A percentile compares a stretch with the other conserved stretches of the same genome.
These are phyloP conservation scores for Flaveria brownii DNA, from an alignment of 129 eudicot species.

Conservation along the genomic window DNA sequence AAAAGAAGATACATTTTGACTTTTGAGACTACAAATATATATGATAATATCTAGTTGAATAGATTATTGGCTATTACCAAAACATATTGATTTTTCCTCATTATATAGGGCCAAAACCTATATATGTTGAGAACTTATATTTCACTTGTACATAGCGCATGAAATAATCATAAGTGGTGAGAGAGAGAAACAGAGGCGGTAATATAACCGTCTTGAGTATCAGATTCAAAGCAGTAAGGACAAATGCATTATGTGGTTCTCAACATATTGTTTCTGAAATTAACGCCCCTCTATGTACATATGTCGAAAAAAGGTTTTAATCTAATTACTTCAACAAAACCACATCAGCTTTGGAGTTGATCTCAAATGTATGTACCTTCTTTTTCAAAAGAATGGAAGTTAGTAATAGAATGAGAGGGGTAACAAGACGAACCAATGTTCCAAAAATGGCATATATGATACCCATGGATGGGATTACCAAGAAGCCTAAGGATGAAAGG, in stretches of 20 bases:
- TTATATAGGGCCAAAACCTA: no score
- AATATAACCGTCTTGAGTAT: no score
- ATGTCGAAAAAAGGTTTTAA: no score
- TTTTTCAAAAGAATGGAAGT: not conserved
- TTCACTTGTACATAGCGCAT: no score
- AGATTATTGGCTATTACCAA: no score
- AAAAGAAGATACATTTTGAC: not conserved
- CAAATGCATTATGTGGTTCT: not conserved
- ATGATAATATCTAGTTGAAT: not conserved
- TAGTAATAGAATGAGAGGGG: constrained; percentile 3
- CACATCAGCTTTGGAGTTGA: constrained; percentile 6
- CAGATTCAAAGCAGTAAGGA: no score
- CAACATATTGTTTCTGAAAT: no score
- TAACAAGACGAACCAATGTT: constrained; percentile 58
- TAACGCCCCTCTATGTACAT: no score
- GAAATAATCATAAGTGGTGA: no score
- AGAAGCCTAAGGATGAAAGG: constrained; percentile 64
- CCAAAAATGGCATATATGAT: constrained; percentile 74
- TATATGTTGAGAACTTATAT: no score
- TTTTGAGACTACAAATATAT: not conserved
- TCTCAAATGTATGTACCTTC: constrained; percentile 19
- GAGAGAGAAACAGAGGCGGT: no score
- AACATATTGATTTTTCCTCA: no score
- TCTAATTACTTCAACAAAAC: not conserved
- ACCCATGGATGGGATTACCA: constrained; percentile 78